phyloP scores from a whole-genome alignment of 1,139 yeast genomes.

The Taphrina communis region DNA sequence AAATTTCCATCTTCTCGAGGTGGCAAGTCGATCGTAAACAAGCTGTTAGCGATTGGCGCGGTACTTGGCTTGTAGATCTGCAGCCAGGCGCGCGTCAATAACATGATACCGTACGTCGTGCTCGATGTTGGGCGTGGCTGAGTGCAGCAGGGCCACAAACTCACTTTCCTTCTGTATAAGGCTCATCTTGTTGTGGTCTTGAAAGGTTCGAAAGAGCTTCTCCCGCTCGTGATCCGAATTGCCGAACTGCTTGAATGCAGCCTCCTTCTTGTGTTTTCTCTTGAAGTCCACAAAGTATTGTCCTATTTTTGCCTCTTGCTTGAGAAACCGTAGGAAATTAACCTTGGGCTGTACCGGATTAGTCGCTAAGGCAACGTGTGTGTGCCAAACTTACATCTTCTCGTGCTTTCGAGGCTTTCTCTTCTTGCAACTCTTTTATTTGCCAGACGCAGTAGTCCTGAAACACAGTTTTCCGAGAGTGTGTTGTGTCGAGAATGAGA shows the following conservation, averaged over 20 bases:
- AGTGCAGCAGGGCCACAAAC: slow-evolving; percentile 18
- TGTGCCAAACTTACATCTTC: slow-evolving; percentile 42
- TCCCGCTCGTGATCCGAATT: slow-evolving; percentile 55
- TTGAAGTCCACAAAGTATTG: slow-evolving; percentile 58
- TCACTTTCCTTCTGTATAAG: slow-evolving; percentile 10
- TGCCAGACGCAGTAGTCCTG: slow-evolving; percentile 55
- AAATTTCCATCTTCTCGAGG: background rate
- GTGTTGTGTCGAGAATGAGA: slow-evolving; percentile 52
- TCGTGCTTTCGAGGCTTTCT: slow-evolving; percentile 41
- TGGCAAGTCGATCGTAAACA: background rate
- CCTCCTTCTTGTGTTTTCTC: slow-evolving; percentile 52
- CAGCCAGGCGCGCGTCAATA: slow-evolving; percentile 3
- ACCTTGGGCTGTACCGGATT: slow-evolving; percentile 46
- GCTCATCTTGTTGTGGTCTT: slow-evolving; percentile 34
- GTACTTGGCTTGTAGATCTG: background rate
- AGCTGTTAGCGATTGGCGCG: slow-evolving; percentile 3
- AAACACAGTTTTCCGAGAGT: slow-evolving; percentile 53
- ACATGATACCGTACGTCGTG: slow-evolving; percentile 11
- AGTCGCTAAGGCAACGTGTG: background rate
- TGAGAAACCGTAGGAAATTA: slow-evolving; percentile 52
- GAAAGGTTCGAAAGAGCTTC: slow-evolving; percentile 53
- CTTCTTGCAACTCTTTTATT: slow-evolving; percentile 45
- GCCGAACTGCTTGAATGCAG: slow-evolving; percentile 49
- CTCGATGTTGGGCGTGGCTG: background rate
- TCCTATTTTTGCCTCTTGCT: slow-evolving; percentile 50